Conservation (phyloP, 1,284 basidiomycete species). For the Rhodofomes roseus region DNA sequence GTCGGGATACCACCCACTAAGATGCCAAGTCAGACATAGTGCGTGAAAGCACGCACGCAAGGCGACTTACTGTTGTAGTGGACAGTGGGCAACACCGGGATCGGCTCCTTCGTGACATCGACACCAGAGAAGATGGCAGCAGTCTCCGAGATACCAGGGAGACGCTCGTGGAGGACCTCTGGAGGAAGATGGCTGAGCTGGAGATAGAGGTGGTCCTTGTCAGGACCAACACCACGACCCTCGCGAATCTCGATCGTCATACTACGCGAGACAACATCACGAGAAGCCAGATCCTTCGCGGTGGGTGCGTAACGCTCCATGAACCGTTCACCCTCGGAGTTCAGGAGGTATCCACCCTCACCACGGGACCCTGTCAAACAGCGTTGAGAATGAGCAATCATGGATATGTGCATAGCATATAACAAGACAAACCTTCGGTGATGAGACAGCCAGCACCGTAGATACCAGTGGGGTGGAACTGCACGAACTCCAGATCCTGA, state of each 20-base stretch:
- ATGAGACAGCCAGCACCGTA: constrained; percentile 99
- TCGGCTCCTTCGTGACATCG: constrained; percentile 99
- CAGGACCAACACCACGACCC: constrained; percentile 97
- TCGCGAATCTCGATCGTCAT: constrained; percentile 99
- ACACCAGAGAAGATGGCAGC: constrained; percentile 99
- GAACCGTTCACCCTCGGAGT: constrained; percentile 99
- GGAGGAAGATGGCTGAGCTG: constrained; percentile 97
- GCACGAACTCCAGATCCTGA: constrained; percentile 98
- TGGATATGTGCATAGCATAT: neutral
- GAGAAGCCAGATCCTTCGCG: constrained; percentile 98
- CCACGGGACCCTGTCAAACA: constrained; percentile 82
- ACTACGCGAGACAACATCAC: constrained; percentile 98
- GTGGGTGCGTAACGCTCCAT: constrained; percentile 99
- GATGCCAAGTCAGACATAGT: constrained; percentile 13
- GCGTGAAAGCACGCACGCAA: neutral
- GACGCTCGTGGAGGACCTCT: constrained; percentile 93
- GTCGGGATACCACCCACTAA: constrained; percentile 99
- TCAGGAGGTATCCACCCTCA: constrained; percentile 98
- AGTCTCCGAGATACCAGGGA: constrained; percentile 99
- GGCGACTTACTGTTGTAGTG: constrained; percentile 85
- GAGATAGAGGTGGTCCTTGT: constrained; percentile 97
- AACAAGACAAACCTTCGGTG: constrained; percentile 74
- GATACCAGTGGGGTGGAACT: constrained; percentile 99
- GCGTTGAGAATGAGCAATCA: neutral
- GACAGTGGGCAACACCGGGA: constrained; percentile 94